Evolutionary conservation across 257 asterid species (phyloP), one percentile per base, ranked within the genome.

Genomic region (Solanum sparsipilum): DNA sequence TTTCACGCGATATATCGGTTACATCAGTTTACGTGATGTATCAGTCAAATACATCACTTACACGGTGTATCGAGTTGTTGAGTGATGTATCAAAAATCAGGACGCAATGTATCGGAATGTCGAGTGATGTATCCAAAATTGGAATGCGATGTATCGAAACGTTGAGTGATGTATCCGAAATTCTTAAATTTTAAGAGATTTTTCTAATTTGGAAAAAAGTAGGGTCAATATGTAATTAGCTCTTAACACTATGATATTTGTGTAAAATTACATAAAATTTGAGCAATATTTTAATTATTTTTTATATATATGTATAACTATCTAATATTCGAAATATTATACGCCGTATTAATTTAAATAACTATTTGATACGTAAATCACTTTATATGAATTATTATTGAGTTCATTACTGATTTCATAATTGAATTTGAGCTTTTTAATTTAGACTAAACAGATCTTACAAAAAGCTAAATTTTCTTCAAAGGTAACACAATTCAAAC

Each of bases 71-170:
- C 4, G n/a, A 0, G 1, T 0, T 52, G 4, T 16, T 16, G 21
- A 18, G 21, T 52, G 9, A 52, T 52, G 63, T 18, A 52, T 52
- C 3, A 2, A 6, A 52, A 18, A 52, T 52, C 1, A 2, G 4
- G 4, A 18, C 1, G 1, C 4, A 6, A 56, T 56, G 4, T 18
- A 56, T 56, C n/a, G 0, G 0, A 52, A 52, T 6, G 4, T 0
- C 0, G n/a, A 52, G 23, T 52, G 63, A 48, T 52, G 63, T 52
- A 6, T 52, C 3, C 4, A 0, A 52, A 52, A 16, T 52, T 0
- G 9, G 1, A 1, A 52, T 52, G 23, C 4, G 0, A 52, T 52
- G 9, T 52, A 52, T 52, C 4, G 23, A 1, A 52, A 52, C 1
- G 0, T 52, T 52, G 4, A 52, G 1, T 0, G 10, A 18, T 18